Base-by-base conservation (phyloP, 2,329 filamentous ascomycete species). In the Epichloe scottii region DNA sequence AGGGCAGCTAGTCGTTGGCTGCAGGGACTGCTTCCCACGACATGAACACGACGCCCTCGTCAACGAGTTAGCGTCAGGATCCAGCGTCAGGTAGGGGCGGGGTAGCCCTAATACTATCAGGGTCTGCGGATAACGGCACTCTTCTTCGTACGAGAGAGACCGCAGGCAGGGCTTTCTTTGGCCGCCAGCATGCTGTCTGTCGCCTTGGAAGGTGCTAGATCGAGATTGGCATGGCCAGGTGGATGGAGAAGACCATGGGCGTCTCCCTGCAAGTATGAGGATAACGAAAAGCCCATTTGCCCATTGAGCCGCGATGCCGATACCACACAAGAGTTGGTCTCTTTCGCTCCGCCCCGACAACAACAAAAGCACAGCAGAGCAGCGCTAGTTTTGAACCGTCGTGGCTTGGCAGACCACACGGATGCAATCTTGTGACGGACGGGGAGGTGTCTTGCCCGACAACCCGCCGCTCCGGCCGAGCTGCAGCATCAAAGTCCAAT, bases 291-390 rank as follows among this genome's bases (percentile, higher is more conserved):
- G n/a, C n/a, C n/a, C 43, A 44, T 40, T 48, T 43, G 39, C 44
- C 30, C 38, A 42, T 42, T 47, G 45, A 48, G 44, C 45, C 50
- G 50, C 38, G 38, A 35, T 48, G 50, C 50, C 50, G 50, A 51
- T n/a, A n/a, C n/a, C n/a, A n/a, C n/a, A n/a, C n/a, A n/a, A n/a
- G n/a, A n/a, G n/a, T n/a, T n/a, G n/a, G n/a, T n/a, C n/a, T n/a
- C n/a, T n/a, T n/a, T n/a, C n/a, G n/a, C n/a, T n/a, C n/a, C n/a
- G n/a, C n/a, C n/a, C n/a, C n/a, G n/a, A n/a, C n/a, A n/a, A n/a
- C n/a, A n/a, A n/a, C n/a, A n/a, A n/a, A n/a, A n/a, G n/a, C n/a
- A n/a, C n/a, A n/a, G n/a, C n/a, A 8, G 23, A 26, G 23, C 23
- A 26, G 6, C 12, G n/a, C 50, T 51, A 51, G 48, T 48, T 48